These are phyloP conservation scores for Termitomyces sp. DNA, from an alignment of 768 basidiomycete genomes.

Conservation along the genomic window DNA sequence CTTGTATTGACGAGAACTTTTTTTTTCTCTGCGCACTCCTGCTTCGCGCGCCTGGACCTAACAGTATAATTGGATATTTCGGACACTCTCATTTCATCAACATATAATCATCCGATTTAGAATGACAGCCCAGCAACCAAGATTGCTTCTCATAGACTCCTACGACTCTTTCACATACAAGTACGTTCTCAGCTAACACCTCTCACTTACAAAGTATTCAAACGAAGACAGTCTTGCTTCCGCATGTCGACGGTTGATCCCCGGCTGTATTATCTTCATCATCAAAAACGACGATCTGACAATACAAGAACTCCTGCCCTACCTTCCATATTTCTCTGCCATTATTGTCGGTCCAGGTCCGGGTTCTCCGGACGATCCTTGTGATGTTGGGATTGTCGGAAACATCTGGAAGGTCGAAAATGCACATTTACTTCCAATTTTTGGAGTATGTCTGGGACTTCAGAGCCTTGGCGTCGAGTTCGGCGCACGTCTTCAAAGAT, in stretches of 20 bases:
- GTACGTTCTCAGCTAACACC: conserved; percentile 32
- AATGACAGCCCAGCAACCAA: conserved; percentile 36
- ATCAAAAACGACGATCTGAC: conserved; percentile 66
- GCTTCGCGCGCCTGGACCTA: not conserved
- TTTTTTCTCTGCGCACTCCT: not conserved
- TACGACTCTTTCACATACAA: conserved; percentile 90
- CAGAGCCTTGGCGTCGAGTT: conserved; percentile 68
- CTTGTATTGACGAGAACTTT: not conserved
- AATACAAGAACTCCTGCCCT: conserved; percentile 41
- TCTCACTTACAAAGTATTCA: not conserved
- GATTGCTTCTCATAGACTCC: conserved; percentile 71
- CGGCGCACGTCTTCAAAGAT: conserved; percentile 54
- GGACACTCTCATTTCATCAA: not conserved
- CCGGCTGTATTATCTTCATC: conserved; percentile 56
- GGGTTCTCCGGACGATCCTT: conserved; percentile 58
- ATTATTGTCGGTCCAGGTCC: conserved; percentile 77
- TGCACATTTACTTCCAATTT: conserved; percentile 54
- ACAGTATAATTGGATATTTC: not conserved
- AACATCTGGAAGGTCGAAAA: conserved; percentile 64
- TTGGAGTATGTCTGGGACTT: conserved; percentile 80
- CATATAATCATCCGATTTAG: not conserved
- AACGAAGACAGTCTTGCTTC: conserved; percentile 55
- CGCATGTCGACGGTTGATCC: conserved; percentile 58
- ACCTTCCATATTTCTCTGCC: conserved; percentile 59
- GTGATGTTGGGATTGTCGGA: conserved; percentile 64